Base-by-base conservation (phyloP, 352 stramenopile species). In the Phytophthora lateralis region DNA sequence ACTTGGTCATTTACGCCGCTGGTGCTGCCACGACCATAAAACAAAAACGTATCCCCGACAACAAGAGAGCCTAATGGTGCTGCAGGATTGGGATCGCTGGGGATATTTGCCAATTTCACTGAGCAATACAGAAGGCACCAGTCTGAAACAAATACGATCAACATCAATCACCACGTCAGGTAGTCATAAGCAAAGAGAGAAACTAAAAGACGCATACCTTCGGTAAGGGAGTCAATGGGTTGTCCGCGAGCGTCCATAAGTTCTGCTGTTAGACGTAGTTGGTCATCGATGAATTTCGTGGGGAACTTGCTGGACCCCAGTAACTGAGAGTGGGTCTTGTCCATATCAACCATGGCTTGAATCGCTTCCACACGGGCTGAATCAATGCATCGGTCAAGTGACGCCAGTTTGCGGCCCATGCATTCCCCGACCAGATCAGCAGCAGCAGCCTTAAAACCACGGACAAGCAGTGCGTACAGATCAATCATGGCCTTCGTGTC, bases 41-140 rank as follows among this genome's bases (percentile, higher is more conserved):
- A 74, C 37, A 64, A 80, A 61, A 56, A 93, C 3, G 84, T 88
- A 49, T 93, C 84, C 1, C 84, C 80, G 2, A 91, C 64, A 2
- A 78, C 38, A 15, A 93, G 50, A 3, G 80, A 82, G 0, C 82
- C 84, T 0, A 93, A 47, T 3, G 57, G 51, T 20, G 66, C 30
- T 7, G 49, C 50, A 26, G 67, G 21, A 7, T 55, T 24, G 3
- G 63, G 17, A 27, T 63, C 43, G 48, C 78, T 85, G 0, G 66
- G 59, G 12, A 90, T 63, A 39, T 77, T 48, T 1, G 39, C 14
- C 29, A 90, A 50, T 6, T 64, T 63, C n/a, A 84, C 52, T 3
- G 76, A 81, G 17, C 84, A 66, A 43, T 89, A 89, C 41, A 85
- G 29, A 29, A 89, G 64, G 7, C 73, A 83, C 75, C 80, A 86